A percentile compares a stretch with the other conserved stretches of the same genome.
Conservation (phyloP, 2,329 filamentous ascomycete genomes). For the Cryphonectria radicalis region DNA sequence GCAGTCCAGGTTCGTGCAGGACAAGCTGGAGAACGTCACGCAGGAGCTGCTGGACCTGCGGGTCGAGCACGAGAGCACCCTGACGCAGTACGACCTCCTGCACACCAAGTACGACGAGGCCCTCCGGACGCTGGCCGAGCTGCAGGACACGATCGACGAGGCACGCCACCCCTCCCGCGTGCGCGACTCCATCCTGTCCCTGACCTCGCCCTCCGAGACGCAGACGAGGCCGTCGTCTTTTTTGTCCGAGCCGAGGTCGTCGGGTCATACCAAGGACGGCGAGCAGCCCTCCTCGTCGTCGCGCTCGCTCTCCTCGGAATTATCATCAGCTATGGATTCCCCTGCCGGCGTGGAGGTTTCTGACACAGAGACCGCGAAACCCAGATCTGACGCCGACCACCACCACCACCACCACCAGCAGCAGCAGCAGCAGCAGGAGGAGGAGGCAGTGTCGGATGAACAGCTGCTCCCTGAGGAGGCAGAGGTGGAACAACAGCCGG, state of each 20-base stretch:
- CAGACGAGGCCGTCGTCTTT: slow-evolving; percentile 74
- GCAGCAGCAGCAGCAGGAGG: no score
- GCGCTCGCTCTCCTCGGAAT: slow-evolving; percentile 90
- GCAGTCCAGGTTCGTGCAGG: slow-evolving; percentile 83
- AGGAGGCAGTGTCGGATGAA: slow-evolving; percentile 5
- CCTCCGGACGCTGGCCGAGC: slow-evolving; percentile 76
- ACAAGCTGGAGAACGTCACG: slow-evolving; percentile 89
- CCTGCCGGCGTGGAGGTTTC: slow-evolving; percentile 67
- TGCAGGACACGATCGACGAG: slow-evolving; percentile 86
- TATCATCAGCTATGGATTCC: slow-evolving; percentile 84
- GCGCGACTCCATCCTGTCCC: slow-evolving; percentile 61
- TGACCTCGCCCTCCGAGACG: slow-evolving; percentile 52
- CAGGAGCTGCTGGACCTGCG: slow-evolving; percentile 90
- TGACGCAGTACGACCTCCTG: slow-evolving; percentile 80
- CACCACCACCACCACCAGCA: no score
- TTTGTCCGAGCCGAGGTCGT: slow-evolving; percentile 73
- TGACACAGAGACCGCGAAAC: slow-evolving; percentile 61
- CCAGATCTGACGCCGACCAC: slow-evolving; percentile 35
- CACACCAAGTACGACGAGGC: slow-evolving; percentile 91
- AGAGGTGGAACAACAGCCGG: not conserved
- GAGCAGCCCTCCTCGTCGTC: slow-evolving; percentile 78
- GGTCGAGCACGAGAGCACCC: slow-evolving; percentile 84
- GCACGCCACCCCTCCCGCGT: slow-evolving; percentile 63
- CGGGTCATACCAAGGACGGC: slow-evolving; percentile 70
- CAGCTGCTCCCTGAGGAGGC: not conserved